These are phyloP conservation scores for Ampelomyces quisqualis DNA, from an alignment of 2,329 filamentous ascomycete species.

Conservation along the genomic window DNA sequence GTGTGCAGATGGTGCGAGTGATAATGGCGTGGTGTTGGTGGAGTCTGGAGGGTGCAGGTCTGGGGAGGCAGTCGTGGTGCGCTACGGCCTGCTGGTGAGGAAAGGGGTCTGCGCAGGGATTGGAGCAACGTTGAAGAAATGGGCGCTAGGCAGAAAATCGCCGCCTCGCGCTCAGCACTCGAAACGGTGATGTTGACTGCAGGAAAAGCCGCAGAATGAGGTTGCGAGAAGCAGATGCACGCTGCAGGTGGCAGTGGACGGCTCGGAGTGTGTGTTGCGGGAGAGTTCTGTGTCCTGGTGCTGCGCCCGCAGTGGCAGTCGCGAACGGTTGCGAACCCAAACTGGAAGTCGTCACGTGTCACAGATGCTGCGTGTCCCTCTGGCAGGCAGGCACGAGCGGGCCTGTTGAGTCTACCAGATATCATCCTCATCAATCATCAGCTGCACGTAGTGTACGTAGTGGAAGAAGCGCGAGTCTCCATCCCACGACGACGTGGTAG, in stretches of 20 bases:
- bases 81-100: slow-evolving; percentile 34
- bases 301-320: slow-evolving; percentile 20
- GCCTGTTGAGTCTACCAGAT: slow-evolving; percentile 1
- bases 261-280: slow-evolving; percentile 13
- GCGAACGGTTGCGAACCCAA: slow-evolving; percentile 23
- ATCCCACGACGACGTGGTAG: slow-evolving; percentile 5
- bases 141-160: slow-evolving; percentile 39
- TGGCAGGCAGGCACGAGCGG: slow-evolving; percentile 1
- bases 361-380: not conserved
- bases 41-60: slow-evolving; percentile 38
- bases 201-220: slow-evolving; percentile 4
- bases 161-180: slow-evolving; percentile 17
- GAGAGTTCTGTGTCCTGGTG: slow-evolving; percentile 16
- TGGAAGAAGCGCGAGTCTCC: too few relatives aligned
- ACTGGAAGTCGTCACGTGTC: slow-evolving; percentile 35
- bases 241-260: slow-evolving; percentile 27
- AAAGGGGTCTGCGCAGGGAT: slow-evolving; percentile 45
- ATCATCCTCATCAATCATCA: not conserved
- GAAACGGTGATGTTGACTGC: not conserved
- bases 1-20: slow-evolving; percentile 25
- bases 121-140: slow-evolving; percentile 36
- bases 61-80: slow-evolving; percentile 40
- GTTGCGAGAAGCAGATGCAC: not conserved
- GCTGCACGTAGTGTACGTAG: too few relatives aligned
- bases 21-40: slow-evolving; percentile 30